These are phyloP conservation scores for Leishmania guyanensis DNA, from an alignment of 208 protist genomes.

Conservation along the genomic window DNA sequence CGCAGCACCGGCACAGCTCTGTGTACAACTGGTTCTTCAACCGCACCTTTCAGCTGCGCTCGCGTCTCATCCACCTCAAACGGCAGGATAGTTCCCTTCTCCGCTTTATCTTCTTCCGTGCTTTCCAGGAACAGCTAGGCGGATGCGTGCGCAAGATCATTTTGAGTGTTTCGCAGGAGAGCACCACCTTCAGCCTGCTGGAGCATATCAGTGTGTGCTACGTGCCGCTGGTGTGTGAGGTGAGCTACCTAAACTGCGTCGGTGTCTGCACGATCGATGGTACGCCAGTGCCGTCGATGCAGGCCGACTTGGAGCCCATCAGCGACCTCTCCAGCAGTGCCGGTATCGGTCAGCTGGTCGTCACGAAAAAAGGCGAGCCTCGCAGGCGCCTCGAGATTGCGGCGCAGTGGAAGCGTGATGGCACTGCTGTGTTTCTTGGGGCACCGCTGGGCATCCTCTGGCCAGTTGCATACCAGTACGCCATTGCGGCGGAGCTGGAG, in stretches of 20 bases:
- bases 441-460: conserved; percentile 72
- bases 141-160: conserved; percentile 75
- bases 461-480: conserved; percentile 76
- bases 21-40: conserved; percentile 78
- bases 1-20: conserved; percentile 54
- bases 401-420: conserved; percentile 64
- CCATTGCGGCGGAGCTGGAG: conserved; percentile 73
- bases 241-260: conserved; percentile 73
- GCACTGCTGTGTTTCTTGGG: conserved; percentile 70
- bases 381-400: conserved; percentile 59
- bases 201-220: conserved; percentile 88
- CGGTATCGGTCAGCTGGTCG: conserved; percentile 64
- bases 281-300: conserved; percentile 59
- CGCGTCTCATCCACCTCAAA: conserved; percentile 79
- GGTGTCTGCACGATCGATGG: conserved; percentile 82
- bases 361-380: conserved; percentile 28
- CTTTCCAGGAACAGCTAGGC: conserved; percentile 69
- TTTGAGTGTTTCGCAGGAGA: conserved; percentile 71
- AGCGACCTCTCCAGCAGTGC: conserved; percentile 42
- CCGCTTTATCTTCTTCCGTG: conserved; percentile 80
- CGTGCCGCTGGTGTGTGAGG: conserved; percentile 75
- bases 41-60: conserved; percentile 66
- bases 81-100: conserved; percentile 68
- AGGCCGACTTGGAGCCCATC: conserved; percentile 50
- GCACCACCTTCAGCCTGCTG: conserved; percentile 62